phyloP scores from a whole-genome alignment of 139 green algal species.

The Chlamydomonas urium region DNA sequence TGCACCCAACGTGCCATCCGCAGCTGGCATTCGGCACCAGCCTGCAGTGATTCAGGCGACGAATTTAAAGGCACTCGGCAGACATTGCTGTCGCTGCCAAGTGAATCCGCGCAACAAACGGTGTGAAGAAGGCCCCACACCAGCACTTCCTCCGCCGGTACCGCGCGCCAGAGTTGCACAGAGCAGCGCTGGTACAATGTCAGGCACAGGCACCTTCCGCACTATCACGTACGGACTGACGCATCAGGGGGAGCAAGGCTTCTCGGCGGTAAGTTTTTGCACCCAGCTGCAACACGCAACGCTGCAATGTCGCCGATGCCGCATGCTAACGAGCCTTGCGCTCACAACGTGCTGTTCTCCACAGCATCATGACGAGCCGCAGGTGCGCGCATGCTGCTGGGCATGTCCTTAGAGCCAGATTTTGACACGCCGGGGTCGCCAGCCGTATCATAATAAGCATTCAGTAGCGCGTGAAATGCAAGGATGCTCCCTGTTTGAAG shows the following conservation, averaged over 20 bases:
- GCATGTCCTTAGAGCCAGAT: background rate
- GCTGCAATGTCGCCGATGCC: background rate
- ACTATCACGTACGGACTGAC: background rate
- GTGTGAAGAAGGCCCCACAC: too few species aligned
- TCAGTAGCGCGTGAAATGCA: background rate
- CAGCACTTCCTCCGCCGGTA: too few species aligned
- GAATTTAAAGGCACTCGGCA: too few species aligned
- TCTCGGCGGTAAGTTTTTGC: background rate
- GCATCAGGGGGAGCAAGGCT: background rate
- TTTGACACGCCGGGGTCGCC: background rate
- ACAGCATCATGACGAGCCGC: conserved; percentile 5
- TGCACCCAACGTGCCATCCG: background rate
- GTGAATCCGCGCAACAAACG: too few species aligned
- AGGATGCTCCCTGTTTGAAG: background rate
- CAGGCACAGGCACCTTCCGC: too few species aligned
- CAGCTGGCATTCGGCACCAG: background rate
- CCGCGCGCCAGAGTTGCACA: too few species aligned
- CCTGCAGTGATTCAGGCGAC: background rate
- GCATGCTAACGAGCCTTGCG: background rate
- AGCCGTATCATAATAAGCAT: too few species aligned
- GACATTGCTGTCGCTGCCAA: too few species aligned
- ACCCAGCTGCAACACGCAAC: background rate
- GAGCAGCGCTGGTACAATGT: too few species aligned
- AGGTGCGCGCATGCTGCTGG: background rate
- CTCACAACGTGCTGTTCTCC: too few species aligned